Evolutionary conservation across 2,329 filamentous ascomycete species (phyloP).

Genomic region (Penicillium sp.): DNA sequence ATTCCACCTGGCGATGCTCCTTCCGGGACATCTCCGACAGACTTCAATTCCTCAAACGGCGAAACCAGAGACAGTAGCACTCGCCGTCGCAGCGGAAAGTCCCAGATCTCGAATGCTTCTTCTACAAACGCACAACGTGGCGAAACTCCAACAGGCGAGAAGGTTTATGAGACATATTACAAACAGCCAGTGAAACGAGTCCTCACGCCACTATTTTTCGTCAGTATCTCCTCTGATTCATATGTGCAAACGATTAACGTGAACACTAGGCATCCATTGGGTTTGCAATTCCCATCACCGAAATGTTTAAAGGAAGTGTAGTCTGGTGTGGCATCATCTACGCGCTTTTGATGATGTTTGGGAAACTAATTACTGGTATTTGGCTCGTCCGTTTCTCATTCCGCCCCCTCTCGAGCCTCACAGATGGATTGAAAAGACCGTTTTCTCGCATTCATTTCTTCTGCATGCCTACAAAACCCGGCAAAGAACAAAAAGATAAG

Average conservation of each 20-base stretch:
- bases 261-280: conserved; percentile 57
- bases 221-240: conserved; percentile 31
- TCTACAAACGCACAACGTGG: too few species aligned
- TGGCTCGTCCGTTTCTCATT: conserved; percentile 52
- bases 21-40: too few species aligned
- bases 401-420: conserved; percentile 7
- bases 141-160: conserved; percentile 19
- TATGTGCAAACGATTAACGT: neutral
- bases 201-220: conserved; percentile 72
- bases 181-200: conserved; percentile 49
- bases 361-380: conserved; percentile 59
- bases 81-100: neutral
- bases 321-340: conserved; percentile 75
- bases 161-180: conserved; percentile 50
- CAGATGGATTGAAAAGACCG: conserved; percentile 7
- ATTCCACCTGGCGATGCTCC: too few species aligned
- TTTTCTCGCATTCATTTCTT: conserved; percentile 2
- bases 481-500: too few species aligned
- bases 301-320: conserved; percentile 62
- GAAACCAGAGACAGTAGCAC: neutral
- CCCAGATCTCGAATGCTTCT: too few species aligned
- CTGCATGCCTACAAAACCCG: conserved; percentile 1
- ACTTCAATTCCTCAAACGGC: too few species aligned
- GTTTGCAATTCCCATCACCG: conserved; percentile 71
- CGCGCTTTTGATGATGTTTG: conserved; percentile 65